Evolutionary conservation across 2,329 filamentous ascomycete species (phyloP).

Genomic region (Waltergamsia citrina): DNA sequence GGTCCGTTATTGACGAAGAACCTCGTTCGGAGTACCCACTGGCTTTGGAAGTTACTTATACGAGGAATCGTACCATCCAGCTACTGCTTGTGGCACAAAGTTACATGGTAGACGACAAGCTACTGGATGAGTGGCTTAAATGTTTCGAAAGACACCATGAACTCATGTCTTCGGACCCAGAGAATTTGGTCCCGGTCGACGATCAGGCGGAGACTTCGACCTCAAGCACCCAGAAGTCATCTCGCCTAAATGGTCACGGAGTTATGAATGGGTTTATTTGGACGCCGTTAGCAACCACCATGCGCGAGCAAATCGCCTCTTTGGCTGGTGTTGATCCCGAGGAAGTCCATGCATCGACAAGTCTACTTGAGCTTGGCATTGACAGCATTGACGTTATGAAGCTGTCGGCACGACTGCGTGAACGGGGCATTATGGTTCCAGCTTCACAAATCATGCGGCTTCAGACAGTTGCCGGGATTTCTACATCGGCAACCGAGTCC

Average conservation of each 20-base stretch:
- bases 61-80: slow-evolving; percentile 32
- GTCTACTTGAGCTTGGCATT: slow-evolving; percentile 73
- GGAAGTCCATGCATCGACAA: slow-evolving; percentile 46
- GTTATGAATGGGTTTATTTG: too few species aligned
- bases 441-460: slow-evolving; percentile 71
- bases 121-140: slow-evolving; percentile 26
- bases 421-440: slow-evolving; percentile 46
- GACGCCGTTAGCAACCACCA: slow-evolving; percentile 37
- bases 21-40: slow-evolving; percentile 60
- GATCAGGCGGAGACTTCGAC: not conserved
- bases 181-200: not conserved
- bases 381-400: slow-evolving; percentile 93
- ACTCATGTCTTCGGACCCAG: not conserved
- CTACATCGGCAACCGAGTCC: not conserved
- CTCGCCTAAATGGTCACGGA: too few species aligned
- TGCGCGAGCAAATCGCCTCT: slow-evolving; percentile 54
- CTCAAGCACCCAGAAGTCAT: too few species aligned
- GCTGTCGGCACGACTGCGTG: slow-evolving; percentile 62
- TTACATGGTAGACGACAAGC: slow-evolving; percentile 18
- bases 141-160: slow-evolving; percentile 19
- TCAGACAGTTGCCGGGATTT: slow-evolving; percentile 57
- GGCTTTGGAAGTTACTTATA: slow-evolving; percentile 62
- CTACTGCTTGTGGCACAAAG: slow-evolving; percentile 52
- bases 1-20: slow-evolving; percentile 41
- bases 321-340: slow-evolving; percentile 45